Evolutionary conservation across 2,329 filamentous ascomycete genomes (phyloP), one percentile per base, ranked within the genome.

Genomic region (Pseudocercospora musae): DNA sequence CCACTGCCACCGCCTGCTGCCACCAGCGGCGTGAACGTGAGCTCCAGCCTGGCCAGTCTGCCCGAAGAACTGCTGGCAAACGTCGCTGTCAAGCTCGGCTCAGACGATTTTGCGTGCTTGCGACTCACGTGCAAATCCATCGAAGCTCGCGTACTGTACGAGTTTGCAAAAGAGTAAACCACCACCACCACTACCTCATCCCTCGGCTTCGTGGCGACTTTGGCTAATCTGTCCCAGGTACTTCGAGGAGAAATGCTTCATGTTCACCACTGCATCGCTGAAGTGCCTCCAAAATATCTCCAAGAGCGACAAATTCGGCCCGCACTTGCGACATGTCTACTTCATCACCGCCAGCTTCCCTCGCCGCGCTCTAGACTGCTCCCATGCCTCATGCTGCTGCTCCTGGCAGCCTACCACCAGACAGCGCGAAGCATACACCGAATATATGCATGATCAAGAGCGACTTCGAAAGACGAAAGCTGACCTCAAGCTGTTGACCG

Each of bases 21-120:
- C 9, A 27, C 48, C 1, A 42, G 21, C 18, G 37, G 11, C 21
- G 50, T 42, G 18, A 60, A 59, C 21, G 61, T 52, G 11, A 11
- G 18, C 44, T 59, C 62, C 21, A 59, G 57, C 15, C 61, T 71
- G 11, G 66, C 65, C 15, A 57, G 29, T n/a, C 61, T 74, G 4
- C 72, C 72, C 2, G 71, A 71, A 59, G 72, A 74, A 59, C 59
- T 74, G 10, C 37, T 74, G 20, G 65, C 62, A 27, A 70, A 73
- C 55, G 68, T 74, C 42, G 63, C 67, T 29, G 44, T 58, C 50
- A 66, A 63, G 49, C 62, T 74, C 27, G 70, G 66, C 53, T 65
- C 60, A 40, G 72, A 74, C 59, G 72, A 73, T 59, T 56, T 70
- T 20, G 67, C 62, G 37, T 55, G 60, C 9, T 50, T 74, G 5